A percentile compares a stretch with the other conserved stretches of the same genome.
Evolutionary conservation across 345 rosid genomes (phyloP).

Genomic region (Salix udensis): DNA sequence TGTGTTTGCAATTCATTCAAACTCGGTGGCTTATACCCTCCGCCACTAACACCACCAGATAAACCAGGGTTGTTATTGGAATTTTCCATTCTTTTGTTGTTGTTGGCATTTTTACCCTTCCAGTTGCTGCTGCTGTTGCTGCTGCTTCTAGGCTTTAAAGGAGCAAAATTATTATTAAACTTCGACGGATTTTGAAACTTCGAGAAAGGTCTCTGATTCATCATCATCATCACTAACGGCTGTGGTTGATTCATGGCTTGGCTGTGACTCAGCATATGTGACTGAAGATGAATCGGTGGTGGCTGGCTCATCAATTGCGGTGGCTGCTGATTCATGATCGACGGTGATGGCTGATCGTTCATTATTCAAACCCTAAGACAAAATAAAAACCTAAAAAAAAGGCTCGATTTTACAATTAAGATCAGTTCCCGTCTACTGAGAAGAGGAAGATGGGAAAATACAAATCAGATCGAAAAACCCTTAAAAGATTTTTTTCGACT

Average conservation of each 20-base stretch:
- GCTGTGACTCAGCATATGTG: slow-evolving; percentile 17
- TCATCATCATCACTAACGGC: slow-evolving; percentile 48
- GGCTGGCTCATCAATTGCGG: slow-evolving; percentile 45
- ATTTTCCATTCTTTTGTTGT: slow-evolving; percentile 41
- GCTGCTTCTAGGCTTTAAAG: slow-evolving; percentile 26
- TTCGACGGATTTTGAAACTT: slow-evolving; percentile 23
- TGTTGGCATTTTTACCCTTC: slow-evolving; percentile 68
- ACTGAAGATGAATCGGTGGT: slow-evolving; percentile 39
- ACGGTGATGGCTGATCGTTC: slow-evolving; percentile 50
- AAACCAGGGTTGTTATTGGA: slow-evolving; percentile 18
- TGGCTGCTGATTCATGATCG: slow-evolving; percentile 36
- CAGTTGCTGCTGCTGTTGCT: slow-evolving; percentile 31
- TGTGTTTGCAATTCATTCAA: slow-evolving; percentile 76
- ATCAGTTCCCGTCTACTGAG: neutral
- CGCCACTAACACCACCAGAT: slow-evolving; percentile 18
- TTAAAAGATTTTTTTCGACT: neutral
- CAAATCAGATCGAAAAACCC: neutral
- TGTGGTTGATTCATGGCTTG: slow-evolving; percentile 37
- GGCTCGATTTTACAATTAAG: neutral
- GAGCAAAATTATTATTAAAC: slow-evolving; percentile 17
- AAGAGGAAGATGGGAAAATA: too few relatives aligned
- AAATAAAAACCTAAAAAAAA: neutral
- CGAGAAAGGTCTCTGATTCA: slow-evolving; percentile 30
- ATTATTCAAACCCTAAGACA: slow-evolving; percentile 19
- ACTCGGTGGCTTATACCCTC: slow-evolving; percentile 78